phyloP scores from a whole-genome alignment of 441 rosid genomes.

The Brassica balearica region DNA sequence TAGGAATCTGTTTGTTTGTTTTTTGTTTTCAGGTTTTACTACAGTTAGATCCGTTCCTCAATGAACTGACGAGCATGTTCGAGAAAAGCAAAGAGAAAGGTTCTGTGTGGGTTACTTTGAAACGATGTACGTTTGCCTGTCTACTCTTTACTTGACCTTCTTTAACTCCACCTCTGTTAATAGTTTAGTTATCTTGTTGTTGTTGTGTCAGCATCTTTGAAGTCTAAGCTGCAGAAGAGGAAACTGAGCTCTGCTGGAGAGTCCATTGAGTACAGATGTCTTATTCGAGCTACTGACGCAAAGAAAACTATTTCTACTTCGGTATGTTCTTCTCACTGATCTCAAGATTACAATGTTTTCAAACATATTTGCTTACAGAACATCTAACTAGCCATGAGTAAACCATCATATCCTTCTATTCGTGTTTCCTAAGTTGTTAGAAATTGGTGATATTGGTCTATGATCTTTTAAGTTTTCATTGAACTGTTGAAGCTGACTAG shows the following conservation, averaged over 20 bases:
- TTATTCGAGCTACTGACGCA: constrained; percentile 89
- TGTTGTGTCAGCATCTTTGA: constrained; percentile 66
- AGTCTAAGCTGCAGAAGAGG: constrained; percentile 77
- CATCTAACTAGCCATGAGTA: not conserved
- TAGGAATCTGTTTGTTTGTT: not conserved
- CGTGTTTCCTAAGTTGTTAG: not conserved
- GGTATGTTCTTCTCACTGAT: constrained; percentile 44
- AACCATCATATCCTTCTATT: not conserved
- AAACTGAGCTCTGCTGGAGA: constrained; percentile 67
- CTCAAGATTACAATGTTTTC: too few species aligned
- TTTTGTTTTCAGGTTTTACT: constrained; percentile 58
- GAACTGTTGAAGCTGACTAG: not conserved
- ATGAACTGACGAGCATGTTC: constrained; percentile 88
- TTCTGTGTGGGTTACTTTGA: constrained; percentile 93
- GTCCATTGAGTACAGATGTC: constrained; percentile 74
- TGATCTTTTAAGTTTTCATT: not conserved
- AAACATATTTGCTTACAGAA: not conserved
- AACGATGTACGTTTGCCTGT: constrained; percentile 59
- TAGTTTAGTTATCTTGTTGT: not conserved
- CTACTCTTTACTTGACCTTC: not conserved
- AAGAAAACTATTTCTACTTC: constrained; percentile 84
- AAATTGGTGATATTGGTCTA: not conserved
- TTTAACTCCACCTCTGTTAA: not conserved
- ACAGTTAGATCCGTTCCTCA: constrained; percentile 85
- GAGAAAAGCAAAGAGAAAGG: constrained; percentile 79